Base-by-base conservation (phyloP, 2,329 filamentous ascomycete species). In the Rutstroemia sp. region DNA sequence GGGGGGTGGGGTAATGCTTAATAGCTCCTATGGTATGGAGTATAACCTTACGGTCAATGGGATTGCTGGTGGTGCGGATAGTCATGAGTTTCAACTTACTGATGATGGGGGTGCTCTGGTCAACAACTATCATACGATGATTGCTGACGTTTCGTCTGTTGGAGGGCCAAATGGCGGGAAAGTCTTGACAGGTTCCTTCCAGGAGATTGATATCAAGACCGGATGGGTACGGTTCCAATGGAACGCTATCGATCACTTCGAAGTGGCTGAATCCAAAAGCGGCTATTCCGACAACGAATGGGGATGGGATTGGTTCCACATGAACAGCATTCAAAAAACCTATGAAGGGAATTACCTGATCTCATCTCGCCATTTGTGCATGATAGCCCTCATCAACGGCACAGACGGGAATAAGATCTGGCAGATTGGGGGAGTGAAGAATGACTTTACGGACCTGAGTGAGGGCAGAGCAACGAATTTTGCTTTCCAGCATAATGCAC, bases 201-300 rank as follows among this genome's bases (percentile, higher is more conserved):
- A 78, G 61, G 78, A 81, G 65, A 70, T 81, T 34, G 73, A 80
- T 60, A 71, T 80, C n/a, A 73, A 72, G 9, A 78, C 75, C 2
- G 74, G 75, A 19, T 67, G 71, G 45, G 66, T 80, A 38, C 48
- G 80, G 5, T 80, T 79, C 57, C 73, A 79, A 58, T 81, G 78
- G 75, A 69, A 71, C n/a, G 72, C 71, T 34, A 61, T 73, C 51
- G 72, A 75, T 57, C 72, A 75, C 40, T 56, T 61, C 45, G 34
- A 34, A 17, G 53, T 62, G 45, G 57, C 25, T 38, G 61, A 63
- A 47, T 55, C 57, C 7, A 63, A 51, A 53, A 61, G 50, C 9
- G 39, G 27, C 10, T 57, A 54, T 14, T 47, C 34, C 27, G 38
- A 60, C 38, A 58, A 60, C 34, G 61, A 62, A 59, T 56, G 48